Percentiles rank a stretch among this genome's conserved stretches.
phyloP scores from a whole-genome alignment of 164 flowering plant genomes.

The Taxillus chinensis region DNA sequence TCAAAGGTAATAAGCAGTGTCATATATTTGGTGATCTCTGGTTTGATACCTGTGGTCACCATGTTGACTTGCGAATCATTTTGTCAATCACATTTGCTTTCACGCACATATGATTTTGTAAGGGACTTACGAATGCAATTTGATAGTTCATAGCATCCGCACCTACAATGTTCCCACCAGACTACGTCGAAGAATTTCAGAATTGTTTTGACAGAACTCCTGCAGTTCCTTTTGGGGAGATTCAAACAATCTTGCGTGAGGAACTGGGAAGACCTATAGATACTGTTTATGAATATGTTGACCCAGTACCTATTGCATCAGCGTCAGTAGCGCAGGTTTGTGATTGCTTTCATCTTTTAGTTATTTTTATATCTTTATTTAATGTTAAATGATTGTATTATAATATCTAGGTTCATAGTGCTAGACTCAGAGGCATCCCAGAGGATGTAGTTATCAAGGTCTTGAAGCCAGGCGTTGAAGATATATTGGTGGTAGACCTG shows the following conservation, averaged over 20 bases:
- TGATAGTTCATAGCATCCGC: constrained; percentile 87
- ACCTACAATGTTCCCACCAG: constrained; percentile 84
- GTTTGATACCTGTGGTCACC: too few relatives aligned
- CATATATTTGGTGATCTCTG: too few relatives aligned
- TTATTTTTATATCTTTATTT: background rate
- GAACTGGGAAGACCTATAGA: constrained; percentile 82
- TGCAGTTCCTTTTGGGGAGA: constrained; percentile 68
- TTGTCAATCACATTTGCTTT: too few relatives aligned
- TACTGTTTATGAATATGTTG: constrained; percentile 74
- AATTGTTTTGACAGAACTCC: constrained; percentile 92
- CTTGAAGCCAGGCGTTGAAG: constrained; percentile 92
- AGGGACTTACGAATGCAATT: constrained; percentile 6
- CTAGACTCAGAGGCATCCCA: constrained; percentile 67
- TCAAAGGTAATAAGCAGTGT: too few relatives aligned
- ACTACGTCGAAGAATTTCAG: constrained; percentile 86
- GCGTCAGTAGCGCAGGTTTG: constrained; percentile 94
- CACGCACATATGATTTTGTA: too few relatives aligned
- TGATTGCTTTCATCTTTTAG: background rate
- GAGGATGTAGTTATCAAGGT: constrained; percentile 93
- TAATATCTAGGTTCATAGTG: constrained; percentile 75
- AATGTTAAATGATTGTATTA: constrained; percentile 1
- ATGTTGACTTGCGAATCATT: too few relatives aligned
- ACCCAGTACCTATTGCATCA: constrained; percentile 94
- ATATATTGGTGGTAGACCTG: constrained; percentile 79
- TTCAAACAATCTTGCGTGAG: constrained; percentile 52